Conservation (phyloP, 163 green algal species). For the Smithsoniella earleae region DNA sequence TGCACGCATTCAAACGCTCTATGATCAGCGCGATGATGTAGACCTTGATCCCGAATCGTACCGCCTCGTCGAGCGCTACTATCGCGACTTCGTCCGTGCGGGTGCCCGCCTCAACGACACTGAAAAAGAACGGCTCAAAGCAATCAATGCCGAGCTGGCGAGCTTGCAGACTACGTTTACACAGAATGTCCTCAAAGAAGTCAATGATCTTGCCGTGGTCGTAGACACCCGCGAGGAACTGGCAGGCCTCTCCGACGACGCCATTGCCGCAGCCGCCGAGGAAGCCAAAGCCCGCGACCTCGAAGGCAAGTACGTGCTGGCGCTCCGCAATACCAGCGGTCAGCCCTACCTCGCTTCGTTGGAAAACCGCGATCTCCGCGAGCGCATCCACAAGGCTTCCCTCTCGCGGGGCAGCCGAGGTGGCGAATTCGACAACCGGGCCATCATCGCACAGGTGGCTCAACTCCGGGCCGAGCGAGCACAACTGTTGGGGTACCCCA, state of each 20-base stretch:
- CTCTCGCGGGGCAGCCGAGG: slow-evolving; percentile 22
- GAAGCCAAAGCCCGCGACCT: slow-evolving; percentile 10
- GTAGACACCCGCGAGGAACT: slow-evolving; percentile 20
- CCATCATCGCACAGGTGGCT: slow-evolving; percentile 29
- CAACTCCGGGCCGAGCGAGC: slow-evolving; percentile 26
- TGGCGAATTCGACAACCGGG: slow-evolving; percentile 25
- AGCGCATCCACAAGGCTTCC: slow-evolving; percentile 25
- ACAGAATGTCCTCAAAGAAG: slow-evolving; percentile 30
- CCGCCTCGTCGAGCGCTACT: slow-evolving; percentile 29
- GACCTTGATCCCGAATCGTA: background rate
- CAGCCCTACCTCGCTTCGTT: slow-evolving; percentile 32
- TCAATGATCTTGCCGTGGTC: background rate
- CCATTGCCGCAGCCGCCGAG: slow-evolving; percentile 23
- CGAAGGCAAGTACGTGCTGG: slow-evolving; percentile 26
- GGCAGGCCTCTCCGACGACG: slow-evolving; percentile 22
- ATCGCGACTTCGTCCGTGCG: slow-evolving; percentile 32
- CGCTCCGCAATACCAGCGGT: slow-evolving; percentile 28
- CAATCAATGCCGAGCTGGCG: slow-evolving; percentile 29
- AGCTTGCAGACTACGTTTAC: slow-evolving; percentile 23
- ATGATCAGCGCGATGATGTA: background rate
- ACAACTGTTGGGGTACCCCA: too few species aligned
- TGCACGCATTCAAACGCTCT: slow-evolving; percentile 14
- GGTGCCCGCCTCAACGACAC: slow-evolving; percentile 5
- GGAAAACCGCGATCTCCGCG: slow-evolving; percentile 23
- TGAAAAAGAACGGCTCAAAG: slow-evolving; percentile 6